Evolutionary conservation across 163 green algal genomes (phyloP).

Genomic region (Scenedesmus sp.): DNA sequence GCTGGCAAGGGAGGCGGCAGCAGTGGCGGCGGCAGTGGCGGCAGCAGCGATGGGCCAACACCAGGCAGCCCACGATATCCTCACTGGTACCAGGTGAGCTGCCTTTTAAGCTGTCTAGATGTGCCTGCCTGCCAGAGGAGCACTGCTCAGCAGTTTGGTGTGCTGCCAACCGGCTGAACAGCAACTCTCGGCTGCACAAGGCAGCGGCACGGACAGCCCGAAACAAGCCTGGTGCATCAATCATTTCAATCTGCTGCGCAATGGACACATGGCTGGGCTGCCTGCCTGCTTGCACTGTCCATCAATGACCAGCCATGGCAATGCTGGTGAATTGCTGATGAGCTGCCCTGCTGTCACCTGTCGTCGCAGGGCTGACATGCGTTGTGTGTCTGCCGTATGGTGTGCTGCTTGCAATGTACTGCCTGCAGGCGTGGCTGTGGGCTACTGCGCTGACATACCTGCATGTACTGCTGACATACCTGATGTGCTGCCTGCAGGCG

Average conservation of each 20-base stretch:
- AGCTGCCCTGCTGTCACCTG: not conserved
- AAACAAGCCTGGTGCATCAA: too few species aligned
- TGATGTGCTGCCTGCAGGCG: not conserved
- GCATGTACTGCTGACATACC: not conserved
- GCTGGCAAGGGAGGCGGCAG: conserved; percentile 3
- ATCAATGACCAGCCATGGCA: too few species aligned
- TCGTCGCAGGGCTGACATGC: too few species aligned
- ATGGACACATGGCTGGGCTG: too few species aligned
- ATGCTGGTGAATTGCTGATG: not conserved
- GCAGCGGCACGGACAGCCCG: too few species aligned
- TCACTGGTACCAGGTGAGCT: conserved; percentile 33
- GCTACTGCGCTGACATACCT: conserved; percentile 41
- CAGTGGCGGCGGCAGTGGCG: not conserved
- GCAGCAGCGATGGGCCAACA: not conserved
- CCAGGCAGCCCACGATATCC: not conserved
- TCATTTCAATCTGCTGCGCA: too few species aligned
- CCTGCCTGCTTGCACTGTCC: too few species aligned
- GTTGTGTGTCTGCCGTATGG: not conserved
- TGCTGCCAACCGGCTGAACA: too few species aligned
- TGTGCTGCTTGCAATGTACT: not conserved
- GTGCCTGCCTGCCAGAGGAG: too few species aligned
- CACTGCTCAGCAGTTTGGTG: too few species aligned
- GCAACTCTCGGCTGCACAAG: too few species aligned
- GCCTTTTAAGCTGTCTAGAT: not conserved
- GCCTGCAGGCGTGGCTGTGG: conserved; percentile 50